phyloP scores from a whole-genome alignment of 495 filamentous ascomycete genomes.

The Peziza echinospora region DNA sequence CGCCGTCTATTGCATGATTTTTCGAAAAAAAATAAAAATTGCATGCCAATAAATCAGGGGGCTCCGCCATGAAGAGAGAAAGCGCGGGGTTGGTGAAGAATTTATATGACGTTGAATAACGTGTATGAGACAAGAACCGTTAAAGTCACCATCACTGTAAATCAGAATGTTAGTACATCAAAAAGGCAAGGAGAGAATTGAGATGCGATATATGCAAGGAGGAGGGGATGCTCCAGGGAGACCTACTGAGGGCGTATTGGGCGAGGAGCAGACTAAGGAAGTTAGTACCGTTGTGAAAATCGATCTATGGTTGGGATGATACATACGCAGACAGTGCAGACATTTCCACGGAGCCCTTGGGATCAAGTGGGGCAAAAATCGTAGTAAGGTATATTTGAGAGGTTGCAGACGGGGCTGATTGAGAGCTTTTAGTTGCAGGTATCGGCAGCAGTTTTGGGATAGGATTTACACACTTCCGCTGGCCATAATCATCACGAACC shows the following conservation, averaged over 20 bases:
- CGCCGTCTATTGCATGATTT: too few species aligned
- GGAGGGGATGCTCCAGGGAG: not conserved
- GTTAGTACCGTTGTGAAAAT: slow-evolving; percentile 1
- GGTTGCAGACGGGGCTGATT: slow-evolving; percentile 15
- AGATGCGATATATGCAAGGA: not conserved
- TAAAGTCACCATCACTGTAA: slow-evolving; percentile 15
- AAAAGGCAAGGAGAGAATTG: not conserved
- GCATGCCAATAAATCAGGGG: too few species aligned
- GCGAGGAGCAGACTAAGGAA: slow-evolving; percentile 9
- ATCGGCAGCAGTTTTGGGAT: not conserved
- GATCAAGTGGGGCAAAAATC: slow-evolving; percentile 14
- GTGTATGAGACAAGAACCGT: slow-evolving; percentile 14
- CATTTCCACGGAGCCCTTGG: slow-evolving; percentile 16
- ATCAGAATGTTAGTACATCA: not conserved
- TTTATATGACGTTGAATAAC: slow-evolving; percentile 9
- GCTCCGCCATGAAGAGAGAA: too few species aligned
- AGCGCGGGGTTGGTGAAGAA: too few species aligned
- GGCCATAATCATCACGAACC: slow-evolving; percentile 13
- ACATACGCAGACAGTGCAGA: slow-evolving; percentile 17
- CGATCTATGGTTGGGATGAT: not conserved
- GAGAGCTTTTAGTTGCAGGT: not conserved
- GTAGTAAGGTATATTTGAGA: slow-evolving; percentile 17
- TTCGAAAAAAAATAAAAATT: too few species aligned
- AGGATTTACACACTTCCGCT: slow-evolving; percentile 14
- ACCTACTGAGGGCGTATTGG: slow-evolving; percentile 16